phyloP scores from a whole-genome alignment of 2,329 filamentous ascomycete species.

The Plenodomus lindquistii region DNA sequence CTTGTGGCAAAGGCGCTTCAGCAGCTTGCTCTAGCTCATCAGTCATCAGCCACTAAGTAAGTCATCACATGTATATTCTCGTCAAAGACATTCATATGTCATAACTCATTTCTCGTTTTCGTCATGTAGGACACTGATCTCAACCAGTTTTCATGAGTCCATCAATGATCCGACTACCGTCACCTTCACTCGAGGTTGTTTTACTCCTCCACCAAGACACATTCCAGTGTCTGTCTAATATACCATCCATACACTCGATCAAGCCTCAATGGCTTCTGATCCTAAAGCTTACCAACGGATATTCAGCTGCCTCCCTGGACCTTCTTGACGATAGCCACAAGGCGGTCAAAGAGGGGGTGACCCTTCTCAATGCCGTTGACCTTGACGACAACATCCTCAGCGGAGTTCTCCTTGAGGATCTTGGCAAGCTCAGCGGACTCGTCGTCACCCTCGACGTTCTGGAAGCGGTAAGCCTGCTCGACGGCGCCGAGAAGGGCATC shows the following conservation, averaged over 20 bases:
- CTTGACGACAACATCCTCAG: slow-evolving; percentile 76
- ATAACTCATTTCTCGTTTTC: slow-evolving; percentile 22
- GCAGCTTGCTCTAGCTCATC: too few species aligned
- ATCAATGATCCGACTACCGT: slow-evolving; percentile 3
- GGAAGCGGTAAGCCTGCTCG: slow-evolving; percentile 93
- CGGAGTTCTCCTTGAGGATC: slow-evolving; percentile 74
- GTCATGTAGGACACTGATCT: slow-evolving; percentile 13
- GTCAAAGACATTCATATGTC: slow-evolving; percentile 4
- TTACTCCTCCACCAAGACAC: slow-evolving; percentile 8
- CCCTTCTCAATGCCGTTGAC: slow-evolving; percentile 77
- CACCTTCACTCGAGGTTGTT: slow-evolving; percentile 10
- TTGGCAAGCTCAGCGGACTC: slow-evolving; percentile 85
- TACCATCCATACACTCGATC: slow-evolving; percentile 1
- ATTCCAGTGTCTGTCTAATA: slow-evolving; percentile 4
- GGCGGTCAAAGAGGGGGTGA: slow-evolving; percentile 76
- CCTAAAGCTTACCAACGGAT: slow-evolving; percentile 16
- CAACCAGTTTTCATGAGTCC: slow-evolving; percentile 9
- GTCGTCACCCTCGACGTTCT: slow-evolving; percentile 88
- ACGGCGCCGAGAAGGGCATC: slow-evolving; percentile 77
- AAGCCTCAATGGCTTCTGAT: slow-evolving; percentile 1
- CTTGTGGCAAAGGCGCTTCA: too few species aligned
- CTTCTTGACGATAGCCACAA: slow-evolving; percentile 78
- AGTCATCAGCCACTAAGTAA: too few species aligned
- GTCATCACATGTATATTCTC: too few species aligned
- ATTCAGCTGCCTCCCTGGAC: slow-evolving; percentile 62